phyloP scores from a whole-genome alignment of 495 filamentous ascomycete species.

The Peziza echinospora region DNA sequence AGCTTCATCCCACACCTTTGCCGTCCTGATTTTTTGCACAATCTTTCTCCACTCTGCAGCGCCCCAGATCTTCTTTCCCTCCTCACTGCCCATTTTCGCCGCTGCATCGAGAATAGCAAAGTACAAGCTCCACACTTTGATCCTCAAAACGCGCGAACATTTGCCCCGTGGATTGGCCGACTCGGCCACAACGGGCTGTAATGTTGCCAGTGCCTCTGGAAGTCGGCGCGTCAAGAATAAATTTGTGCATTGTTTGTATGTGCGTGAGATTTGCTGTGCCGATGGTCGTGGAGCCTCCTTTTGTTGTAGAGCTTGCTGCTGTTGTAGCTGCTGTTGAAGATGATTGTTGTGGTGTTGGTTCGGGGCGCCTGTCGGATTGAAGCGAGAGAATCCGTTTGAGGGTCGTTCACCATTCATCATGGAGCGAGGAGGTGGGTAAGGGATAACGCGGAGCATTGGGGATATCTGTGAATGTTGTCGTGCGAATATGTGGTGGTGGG shows the following conservation, averaged over 20 bases:
- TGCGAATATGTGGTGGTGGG: background rate
- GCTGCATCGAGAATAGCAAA: conserved; percentile 80
- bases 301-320: conserved; percentile 16
- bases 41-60: conserved; percentile 60
- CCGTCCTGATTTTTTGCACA: conserved; percentile 58
- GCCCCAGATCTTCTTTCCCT: conserved; percentile 73
- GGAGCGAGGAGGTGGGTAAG: conserved; percentile 14
- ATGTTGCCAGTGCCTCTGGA: conserved; percentile 61
- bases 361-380: background rate
- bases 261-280: conserved; percentile 44
- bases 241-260: conserved; percentile 74
- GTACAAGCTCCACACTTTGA: conserved; percentile 95
- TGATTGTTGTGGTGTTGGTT: conserved; percentile 5
- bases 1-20: conserved; percentile 80
- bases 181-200: conserved; percentile 50
- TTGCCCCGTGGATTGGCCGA: conserved; percentile 22
- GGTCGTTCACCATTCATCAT: conserved; percentile 15
- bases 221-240: conserved; percentile 83
- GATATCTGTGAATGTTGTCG: background rate
- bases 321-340: too few relatives aligned
- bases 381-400: conserved; percentile 5
- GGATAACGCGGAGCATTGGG: conserved; percentile 18
- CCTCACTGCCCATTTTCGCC: conserved; percentile 67
- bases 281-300: conserved; percentile 25
- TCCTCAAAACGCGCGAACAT: conserved; percentile 45